phyloP scores from a whole-genome alignment of 2,329 filamentous ascomycete genomes.

The Fusarium gaditjirri region DNA sequence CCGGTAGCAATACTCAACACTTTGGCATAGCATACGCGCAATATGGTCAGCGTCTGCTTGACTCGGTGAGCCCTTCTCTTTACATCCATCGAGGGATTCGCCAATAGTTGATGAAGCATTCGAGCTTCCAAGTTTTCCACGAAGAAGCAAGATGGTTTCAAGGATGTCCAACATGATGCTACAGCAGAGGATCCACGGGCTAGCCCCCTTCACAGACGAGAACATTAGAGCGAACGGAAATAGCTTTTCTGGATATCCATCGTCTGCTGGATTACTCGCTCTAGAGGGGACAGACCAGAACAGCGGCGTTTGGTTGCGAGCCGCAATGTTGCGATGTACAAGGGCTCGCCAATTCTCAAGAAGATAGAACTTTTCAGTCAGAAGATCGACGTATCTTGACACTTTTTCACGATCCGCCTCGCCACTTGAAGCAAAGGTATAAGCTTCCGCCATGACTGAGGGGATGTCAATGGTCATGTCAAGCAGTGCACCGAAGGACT shows the following conservation, averaged over 20 bases:
- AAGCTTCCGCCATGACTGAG: not conserved
- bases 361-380: not conserved
- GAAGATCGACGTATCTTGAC: not conserved
- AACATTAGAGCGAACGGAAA: conserved; percentile 1
- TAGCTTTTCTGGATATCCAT: not conserved
- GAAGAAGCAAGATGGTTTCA: not conserved
- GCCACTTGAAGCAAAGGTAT: fast-evolving
- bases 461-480: not conserved
- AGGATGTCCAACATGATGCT: conserved; percentile 4
- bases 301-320: not conserved
- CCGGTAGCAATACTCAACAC: conserved; percentile 10
- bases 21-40: conserved; percentile 3
- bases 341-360: not conserved
- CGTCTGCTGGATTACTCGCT: not conserved
- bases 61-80: fast-evolving
- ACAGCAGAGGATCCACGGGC: not conserved
- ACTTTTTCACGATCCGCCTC: fast-evolving
- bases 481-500: not conserved
- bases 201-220: not conserved
- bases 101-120: fast-evolving
- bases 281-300: conserved; percentile 5
- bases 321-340: fast-evolving
- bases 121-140: fast-evolving
- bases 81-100: fast-evolving
- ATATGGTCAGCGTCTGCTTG: not conserved